Base-by-base conservation (phyloP, 179 eudicot genomes). In the Silene coronaria region DNA sequence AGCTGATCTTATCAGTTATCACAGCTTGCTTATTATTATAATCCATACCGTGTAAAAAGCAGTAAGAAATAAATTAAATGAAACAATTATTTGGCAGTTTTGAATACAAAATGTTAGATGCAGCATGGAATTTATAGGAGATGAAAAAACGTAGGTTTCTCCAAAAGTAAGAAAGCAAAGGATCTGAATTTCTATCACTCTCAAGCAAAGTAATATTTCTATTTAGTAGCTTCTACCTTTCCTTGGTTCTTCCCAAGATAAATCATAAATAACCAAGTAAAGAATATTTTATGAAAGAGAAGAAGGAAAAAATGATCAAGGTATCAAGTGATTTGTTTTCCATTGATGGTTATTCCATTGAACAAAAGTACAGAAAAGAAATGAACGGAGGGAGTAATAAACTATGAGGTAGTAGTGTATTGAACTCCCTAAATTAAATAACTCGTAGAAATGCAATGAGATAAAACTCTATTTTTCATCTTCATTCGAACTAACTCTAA, bases 141-240 rank as follows among this genome's bases (percentile, higher is more conserved):
- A 67, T 1, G 23, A 67, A 67, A 67, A 12, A 67, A 36, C 53
- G 16, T 67, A 36, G 53, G 8, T 7, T 67, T 36, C 6, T 67
- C 14, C 11, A 67, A 26, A 13, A 30, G 34, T 66, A 34, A 38
- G 51, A 45, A 28, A 65, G 38, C 45, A n/a, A 67, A 67, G 48
- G 21, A 30, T 65, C 42, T 30, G 19, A 65, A 5, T 28, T 17
- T 65, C 3, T 58, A 8, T 19, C 13, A 36, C 26, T 67, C 51
- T 67, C 71, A 67, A 67, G 71, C 71, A 36, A 67, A 67, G 71
- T 67, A 36, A 67, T 34, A n/a, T n/a, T 67, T 36, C 12, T 36
- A 67, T 67, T 67, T 53, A 36, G 0, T 6, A 4, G 36, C 16
- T 67, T 66, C 17, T 27, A 12, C 34, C 17, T 27, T 27, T 62